Evolutionary conservation across 495 filamentous ascomycete genomes (phyloP).

Genomic region (Bombardia bombarda): DNA sequence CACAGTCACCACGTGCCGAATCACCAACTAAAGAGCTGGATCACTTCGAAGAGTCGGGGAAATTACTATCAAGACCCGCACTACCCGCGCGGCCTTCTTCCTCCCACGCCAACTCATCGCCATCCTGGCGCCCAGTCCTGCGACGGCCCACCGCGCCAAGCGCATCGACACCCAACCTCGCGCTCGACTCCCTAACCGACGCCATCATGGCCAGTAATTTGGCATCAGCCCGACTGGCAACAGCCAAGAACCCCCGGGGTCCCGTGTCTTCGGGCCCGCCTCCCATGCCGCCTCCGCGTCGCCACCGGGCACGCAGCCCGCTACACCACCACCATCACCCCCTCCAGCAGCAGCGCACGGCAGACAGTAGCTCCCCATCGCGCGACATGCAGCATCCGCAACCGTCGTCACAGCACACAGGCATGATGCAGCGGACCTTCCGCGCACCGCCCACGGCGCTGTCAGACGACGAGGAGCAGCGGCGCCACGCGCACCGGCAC

Average conservation of each 20-base stretch:
- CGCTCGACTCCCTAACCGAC: slow-evolving; percentile 45
- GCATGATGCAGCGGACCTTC: slow-evolving; percentile 66
- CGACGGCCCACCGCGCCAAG: slow-evolving; percentile 9
- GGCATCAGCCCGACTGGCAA: slow-evolving; percentile 51
- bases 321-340: slow-evolving; percentile 38
- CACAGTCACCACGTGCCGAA: slow-evolving; percentile 18
- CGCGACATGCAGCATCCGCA: slow-evolving; percentile 23
- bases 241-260: slow-evolving; percentile 20
- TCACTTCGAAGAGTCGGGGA: too few relatives aligned
- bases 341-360: slow-evolving; percentile 35
- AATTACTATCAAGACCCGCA: neutral
- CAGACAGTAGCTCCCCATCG: slow-evolving; percentile 43
- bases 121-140: slow-evolving; percentile 3
- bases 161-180: slow-evolving; percentile 18
- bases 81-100: neutral
- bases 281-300: slow-evolving; percentile 18
- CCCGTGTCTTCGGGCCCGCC: slow-evolving; percentile 25
- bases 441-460: slow-evolving; percentile 48
- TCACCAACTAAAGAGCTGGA: slow-evolving; percentile 15
- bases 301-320: too few relatives aligned
- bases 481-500: slow-evolving; percentile 36
- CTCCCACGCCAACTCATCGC: neutral
- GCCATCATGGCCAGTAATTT: slow-evolving; percentile 82
- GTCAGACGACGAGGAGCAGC: slow-evolving; percentile 50
- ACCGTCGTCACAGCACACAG: slow-evolving; percentile 20